A percentile compares a stretch with the other conserved stretches of the same genome.
Conservation (phyloP, 371 early-diverging fungal species). For the Mucor lusitanicus region DNA sequence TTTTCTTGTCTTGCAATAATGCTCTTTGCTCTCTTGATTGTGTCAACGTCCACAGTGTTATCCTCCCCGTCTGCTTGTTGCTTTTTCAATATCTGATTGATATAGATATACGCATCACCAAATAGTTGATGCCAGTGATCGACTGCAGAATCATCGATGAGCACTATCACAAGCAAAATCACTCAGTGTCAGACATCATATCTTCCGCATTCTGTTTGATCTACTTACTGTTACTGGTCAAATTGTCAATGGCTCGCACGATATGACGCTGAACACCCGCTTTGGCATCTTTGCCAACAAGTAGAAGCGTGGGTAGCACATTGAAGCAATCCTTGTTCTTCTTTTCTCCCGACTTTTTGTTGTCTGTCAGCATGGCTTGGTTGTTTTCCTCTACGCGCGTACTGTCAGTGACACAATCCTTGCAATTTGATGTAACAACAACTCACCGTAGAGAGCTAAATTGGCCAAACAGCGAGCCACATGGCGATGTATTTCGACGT, state of each 20-base stretch:
- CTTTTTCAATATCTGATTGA: constrained; percentile 15
- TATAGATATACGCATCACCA: constrained; percentile 22
- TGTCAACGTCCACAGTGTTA: constrained; percentile 19
- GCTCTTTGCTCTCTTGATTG: constrained; percentile 34
- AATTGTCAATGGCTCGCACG: constrained; percentile 48
- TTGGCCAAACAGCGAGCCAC: constrained; percentile 62
- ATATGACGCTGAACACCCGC: constrained; percentile 45
- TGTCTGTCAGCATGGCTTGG: constrained; percentile 18
- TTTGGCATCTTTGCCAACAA: constrained; percentile 38
- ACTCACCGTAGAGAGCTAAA: constrained; percentile 57
- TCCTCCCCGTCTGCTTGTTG: constrained; percentile 7
- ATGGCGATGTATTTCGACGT: constrained; percentile 49
- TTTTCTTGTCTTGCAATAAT: constrained; percentile 22
- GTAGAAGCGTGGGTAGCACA: constrained; percentile 50
- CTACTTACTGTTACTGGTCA: constrained; percentile 35
- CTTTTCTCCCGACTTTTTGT: background rate
- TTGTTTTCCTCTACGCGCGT: constrained; percentile 26
- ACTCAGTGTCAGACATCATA: background rate
- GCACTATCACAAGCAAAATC: background rate
- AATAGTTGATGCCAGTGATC: constrained; percentile 13
- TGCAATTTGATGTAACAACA: background rate
- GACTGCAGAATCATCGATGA: background rate
- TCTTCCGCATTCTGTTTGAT: background rate
- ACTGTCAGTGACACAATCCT: background rate
- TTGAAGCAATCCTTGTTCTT: constrained; percentile 29